Conservation (phyloP, 768 basidiomycete genomes). For the Tulasnella calospora region DNA sequence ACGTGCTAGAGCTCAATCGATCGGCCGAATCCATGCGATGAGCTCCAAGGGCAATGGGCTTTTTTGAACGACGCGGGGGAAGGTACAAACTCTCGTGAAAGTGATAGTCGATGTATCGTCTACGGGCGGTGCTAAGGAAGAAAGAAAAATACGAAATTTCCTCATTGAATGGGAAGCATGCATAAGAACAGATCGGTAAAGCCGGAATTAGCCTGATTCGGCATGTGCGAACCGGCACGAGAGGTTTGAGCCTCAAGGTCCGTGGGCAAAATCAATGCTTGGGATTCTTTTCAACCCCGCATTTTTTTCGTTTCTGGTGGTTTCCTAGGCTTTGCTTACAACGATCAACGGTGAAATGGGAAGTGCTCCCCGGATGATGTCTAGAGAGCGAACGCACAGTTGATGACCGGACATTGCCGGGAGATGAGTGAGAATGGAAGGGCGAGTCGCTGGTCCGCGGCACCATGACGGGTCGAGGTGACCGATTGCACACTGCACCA, state of each 20-base stretch:
- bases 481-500: not conserved
- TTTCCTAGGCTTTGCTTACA: not conserved
- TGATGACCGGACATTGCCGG: not conserved
- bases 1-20: not conserved
- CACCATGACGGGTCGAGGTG: not conserved
- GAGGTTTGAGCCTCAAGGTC: not conserved
- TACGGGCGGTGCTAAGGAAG: not conserved
- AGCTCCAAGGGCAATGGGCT: not conserved
- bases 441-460: not conserved
- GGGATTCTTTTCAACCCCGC: not conserved
- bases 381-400: not conserved
- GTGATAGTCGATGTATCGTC: not conserved
- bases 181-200: not conserved
- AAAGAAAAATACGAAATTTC: not conserved
- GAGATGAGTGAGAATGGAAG: not conserved
- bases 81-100: not conserved
- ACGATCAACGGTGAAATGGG: not conserved
- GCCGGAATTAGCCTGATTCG: not conserved
- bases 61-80: not conserved
- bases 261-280: not conserved
- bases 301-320: not conserved
- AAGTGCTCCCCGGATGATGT: not conserved
- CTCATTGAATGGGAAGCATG: not conserved
- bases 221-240: not conserved
- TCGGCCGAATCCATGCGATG: not conserved